Evolutionary conservation across 1,284 basidiomycete species (phyloP).

Genomic region (Moesziomyces parantarcticus): DNA sequence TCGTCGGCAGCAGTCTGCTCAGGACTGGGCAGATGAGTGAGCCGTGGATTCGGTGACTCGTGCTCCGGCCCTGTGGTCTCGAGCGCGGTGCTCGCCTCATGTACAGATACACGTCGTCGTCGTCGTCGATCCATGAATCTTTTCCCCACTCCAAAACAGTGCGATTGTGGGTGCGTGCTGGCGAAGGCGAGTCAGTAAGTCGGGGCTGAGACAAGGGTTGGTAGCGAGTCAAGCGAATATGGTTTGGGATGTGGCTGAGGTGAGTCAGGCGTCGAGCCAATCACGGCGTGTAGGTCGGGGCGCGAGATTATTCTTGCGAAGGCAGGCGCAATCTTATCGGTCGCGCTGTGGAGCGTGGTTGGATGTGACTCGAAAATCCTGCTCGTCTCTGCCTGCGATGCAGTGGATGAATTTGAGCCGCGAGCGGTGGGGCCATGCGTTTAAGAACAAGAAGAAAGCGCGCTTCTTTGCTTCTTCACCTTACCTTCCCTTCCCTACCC

Average conservation of each 20-base stretch:
- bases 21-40: too few species aligned
- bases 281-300: background rate
- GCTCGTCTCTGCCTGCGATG: background rate
- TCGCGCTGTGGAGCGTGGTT: background rate
- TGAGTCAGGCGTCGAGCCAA: background rate
- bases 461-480: background rate
- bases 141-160: conserved; percentile 8
- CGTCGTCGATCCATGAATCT: conserved; percentile 7
- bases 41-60: too few species aligned
- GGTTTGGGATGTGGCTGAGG: background rate
- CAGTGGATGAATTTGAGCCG: background rate
- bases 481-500: conserved; percentile 1
- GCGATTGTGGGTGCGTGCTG: background rate
- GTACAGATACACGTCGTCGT: conserved; percentile 18
- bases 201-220: background rate
- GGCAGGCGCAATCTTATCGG: background rate
- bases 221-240: background rate
- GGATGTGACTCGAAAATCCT: background rate
- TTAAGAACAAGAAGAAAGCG: background rate
- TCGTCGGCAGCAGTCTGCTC: too few species aligned
- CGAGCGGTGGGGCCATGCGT: conserved; percentile 6
- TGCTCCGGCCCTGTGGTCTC: too few species aligned
- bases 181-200: background rate
- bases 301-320: background rate
- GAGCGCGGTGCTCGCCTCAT: conserved; percentile 1